Evolutionary conservation across 2,329 filamentous ascomycete genomes (phyloP).

Genomic region (Fonsecaea monophora): DNA sequence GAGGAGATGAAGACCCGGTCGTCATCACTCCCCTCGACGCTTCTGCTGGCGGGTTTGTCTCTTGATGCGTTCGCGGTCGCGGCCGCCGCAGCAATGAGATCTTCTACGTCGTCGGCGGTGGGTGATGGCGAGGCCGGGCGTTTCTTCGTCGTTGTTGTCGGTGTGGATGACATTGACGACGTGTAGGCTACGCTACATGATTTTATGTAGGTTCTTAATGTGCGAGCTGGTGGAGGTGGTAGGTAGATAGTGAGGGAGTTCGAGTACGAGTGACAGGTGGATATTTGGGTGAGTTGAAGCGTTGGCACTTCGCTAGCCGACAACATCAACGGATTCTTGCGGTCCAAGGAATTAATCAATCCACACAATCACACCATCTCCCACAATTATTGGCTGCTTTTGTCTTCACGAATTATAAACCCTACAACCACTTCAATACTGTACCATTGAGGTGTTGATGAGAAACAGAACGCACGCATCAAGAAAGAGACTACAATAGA

Average conservation of each 20-base stretch:
- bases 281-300: too few species aligned
- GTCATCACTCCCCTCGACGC: background rate
- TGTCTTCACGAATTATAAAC: background rate
- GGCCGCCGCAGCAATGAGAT: background rate
- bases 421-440: background rate
- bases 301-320: too few species aligned
- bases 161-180: background rate
- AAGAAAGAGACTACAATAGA: background rate
- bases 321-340: too few species aligned
- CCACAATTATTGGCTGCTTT: background rate
- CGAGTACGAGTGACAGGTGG: too few species aligned
- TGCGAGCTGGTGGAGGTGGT: background rate
- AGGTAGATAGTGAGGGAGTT: background rate
- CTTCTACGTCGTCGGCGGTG: background rate
- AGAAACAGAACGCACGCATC: too few species aligned
- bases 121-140: background rate
- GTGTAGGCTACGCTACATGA: background rate
- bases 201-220: background rate
- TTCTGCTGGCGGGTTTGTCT: background rate
- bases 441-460: too few species aligned
- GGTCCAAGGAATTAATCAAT: too few species aligned
- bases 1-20: conserved; percentile 52
- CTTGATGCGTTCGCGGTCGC: too few species aligned
- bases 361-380: background rate
- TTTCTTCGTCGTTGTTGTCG: background rate